Base-by-base conservation (phyloP, 495 filamentous ascomycete genomes). In the Hypoxylon trugodes region DNA sequence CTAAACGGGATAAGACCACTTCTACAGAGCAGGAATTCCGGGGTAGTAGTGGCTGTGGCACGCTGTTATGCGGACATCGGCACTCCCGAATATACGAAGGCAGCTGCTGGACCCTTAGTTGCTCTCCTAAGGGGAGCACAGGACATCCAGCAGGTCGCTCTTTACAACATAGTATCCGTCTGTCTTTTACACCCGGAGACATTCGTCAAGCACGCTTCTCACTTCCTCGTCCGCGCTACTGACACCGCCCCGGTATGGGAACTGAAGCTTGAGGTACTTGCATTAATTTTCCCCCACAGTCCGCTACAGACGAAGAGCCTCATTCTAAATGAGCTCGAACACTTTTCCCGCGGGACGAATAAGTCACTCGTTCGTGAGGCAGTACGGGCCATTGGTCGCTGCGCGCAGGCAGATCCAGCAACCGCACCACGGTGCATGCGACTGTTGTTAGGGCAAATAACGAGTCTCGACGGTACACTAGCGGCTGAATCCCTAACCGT, bases 131-230 rank as follows among this genome's bases (percentile, higher is more conserved):
- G 95, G 35, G 88, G 88, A 25, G 87, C 91, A 9, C 86, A 89
- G 59, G 93, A 97, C 70, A 91, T 96, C 49, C 88, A 95, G 67
- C 87, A 93, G 63, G 84, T 97, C 51, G 93, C 90, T 6, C 84
- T 98, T 5, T 90, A 93, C 77, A 97, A 97, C 72, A 94, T 98
- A 59, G 91, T 97, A 45, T 88, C 90, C 32, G 90, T 98, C 40
- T 92, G 89, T 61, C 78, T 98, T 19, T 77, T 78, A 12, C 77
- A 83, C 18, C 90, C 95, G 0, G 80, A 87, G 40, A 81, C 86
- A 5, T 98, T 98, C 70, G 89, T 92, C 28, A 87, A 83, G 71
- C 93, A 97, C 68, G 83, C 87, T 6, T 87, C 89, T 6, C 95
- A 96, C 72, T 98, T 98, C 70, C 83, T 98, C 22, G 82, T 97